These are phyloP conservation scores for Trichophyton simii DNA, from an alignment of 2,329 filamentous ascomycete species.

Conservation along the genomic window DNA sequence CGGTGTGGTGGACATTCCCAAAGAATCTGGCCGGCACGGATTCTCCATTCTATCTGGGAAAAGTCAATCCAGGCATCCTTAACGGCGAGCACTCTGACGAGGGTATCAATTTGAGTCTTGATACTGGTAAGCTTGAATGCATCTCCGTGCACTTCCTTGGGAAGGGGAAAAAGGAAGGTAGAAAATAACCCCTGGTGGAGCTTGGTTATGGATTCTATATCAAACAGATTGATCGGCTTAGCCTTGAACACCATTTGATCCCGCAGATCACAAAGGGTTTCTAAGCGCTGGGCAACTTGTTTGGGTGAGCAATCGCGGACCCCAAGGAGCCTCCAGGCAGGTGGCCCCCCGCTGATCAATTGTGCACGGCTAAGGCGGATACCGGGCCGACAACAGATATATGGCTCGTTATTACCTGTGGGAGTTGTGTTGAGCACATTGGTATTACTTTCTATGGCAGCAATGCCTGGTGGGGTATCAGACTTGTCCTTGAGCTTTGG, in stretches of 20 bases:
- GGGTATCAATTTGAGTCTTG: slow-evolving; percentile 35
- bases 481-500: slow-evolving; percentile 5
- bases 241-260: slow-evolving; percentile 22
- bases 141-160: slow-evolving; percentile 14
- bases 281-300: slow-evolving; percentile 24
- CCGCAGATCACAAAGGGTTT: slow-evolving; percentile 24
- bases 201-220: slow-evolving; percentile 22
- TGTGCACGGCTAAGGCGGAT: slow-evolving; percentile 25
- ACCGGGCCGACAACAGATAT: slow-evolving; percentile 26
- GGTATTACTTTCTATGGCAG: slow-evolving; percentile 14
- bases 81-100: slow-evolving; percentile 32
- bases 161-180: slow-evolving; percentile 28
- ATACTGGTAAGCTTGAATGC: slow-evolving; percentile 21
- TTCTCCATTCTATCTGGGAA: slow-evolving; percentile 34
- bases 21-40: slow-evolving; percentile 35
- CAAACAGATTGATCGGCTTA: slow-evolving; percentile 24
- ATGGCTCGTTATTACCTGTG: slow-evolving; percentile 18
- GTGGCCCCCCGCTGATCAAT: slow-evolving; percentile 27
- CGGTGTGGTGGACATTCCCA: slow-evolving; percentile 29
- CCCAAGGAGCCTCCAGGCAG: slow-evolving; percentile 31
- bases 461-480: slow-evolving; percentile 14
- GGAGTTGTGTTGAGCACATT: slow-evolving; percentile 15
- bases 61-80: slow-evolving; percentile 38
- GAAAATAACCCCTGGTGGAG: slow-evolving; percentile 27
- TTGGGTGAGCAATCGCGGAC: slow-evolving; percentile 28